These are phyloP conservation scores for Metarhizium rileyi DNA, from an alignment of 2,329 filamentous ascomycete species.

Conservation along the genomic window DNA sequence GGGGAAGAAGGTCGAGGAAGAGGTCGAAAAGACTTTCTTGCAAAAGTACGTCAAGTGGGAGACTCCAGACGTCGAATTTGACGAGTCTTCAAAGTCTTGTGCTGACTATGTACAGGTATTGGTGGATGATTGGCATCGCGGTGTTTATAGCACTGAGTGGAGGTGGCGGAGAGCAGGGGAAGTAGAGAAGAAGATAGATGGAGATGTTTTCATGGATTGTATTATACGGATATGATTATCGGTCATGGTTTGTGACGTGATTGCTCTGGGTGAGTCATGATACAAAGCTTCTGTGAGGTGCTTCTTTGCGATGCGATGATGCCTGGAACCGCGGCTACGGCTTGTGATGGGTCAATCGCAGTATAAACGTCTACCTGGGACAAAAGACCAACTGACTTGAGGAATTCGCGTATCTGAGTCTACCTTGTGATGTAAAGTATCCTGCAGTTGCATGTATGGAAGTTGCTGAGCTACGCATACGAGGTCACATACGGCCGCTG, in stretches of 20 bases:
- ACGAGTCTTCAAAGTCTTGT: conserved; percentile 4
- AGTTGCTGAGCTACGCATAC: no score
- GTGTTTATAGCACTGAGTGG: conserved; percentile 43
- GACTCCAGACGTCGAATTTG: not conserved
- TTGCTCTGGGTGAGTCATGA: no score
- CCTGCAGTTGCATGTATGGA: no score
- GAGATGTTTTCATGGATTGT: not conserved
- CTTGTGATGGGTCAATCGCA: not conserved
- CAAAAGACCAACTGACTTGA: no score
- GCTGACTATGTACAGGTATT: conserved; percentile 45
- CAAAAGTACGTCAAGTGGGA: conserved; percentile 47
- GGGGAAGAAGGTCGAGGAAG: conserved; percentile 45
- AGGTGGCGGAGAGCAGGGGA: conserved; percentile 31
- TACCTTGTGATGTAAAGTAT: no score
- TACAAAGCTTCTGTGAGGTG: no score
- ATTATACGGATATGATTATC: conserved; percentile 1
- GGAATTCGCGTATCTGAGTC: no score
- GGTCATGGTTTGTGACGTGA: conserved; percentile 13
- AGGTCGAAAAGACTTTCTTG: conserved; percentile 53
- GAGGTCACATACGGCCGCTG: no score
- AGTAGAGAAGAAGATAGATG: conserved; percentile 27
- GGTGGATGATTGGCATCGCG: conserved; percentile 51
- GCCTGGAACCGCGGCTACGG: not conserved
- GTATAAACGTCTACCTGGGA: no score
- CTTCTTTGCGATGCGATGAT: no score